A percentile compares a stretch with the other conserved stretches of the same genome.
These are phyloP conservation scores for Yarrowia keelungensis DNA, from an alignment of 805 yeast genomes.

Conservation along the genomic window DNA sequence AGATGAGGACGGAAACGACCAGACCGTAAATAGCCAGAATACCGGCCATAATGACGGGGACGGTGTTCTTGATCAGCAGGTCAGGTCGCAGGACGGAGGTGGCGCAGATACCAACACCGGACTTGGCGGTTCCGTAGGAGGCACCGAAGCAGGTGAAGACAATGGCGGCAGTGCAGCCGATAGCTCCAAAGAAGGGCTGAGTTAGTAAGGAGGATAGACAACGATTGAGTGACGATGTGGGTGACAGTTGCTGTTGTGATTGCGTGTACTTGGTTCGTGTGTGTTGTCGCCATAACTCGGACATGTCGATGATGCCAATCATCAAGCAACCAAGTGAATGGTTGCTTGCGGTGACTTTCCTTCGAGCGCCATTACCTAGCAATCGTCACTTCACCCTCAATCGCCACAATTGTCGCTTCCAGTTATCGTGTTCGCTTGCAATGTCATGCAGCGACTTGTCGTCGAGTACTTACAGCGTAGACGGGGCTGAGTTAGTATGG, in stretches of 20 bases:
- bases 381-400: background rate
- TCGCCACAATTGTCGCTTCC: slow-evolving; percentile 7
- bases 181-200: slow-evolving; percentile 97
- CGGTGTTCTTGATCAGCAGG: slow-evolving; percentile 87
- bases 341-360: background rate
- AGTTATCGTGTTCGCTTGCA: slow-evolving; percentile 4
- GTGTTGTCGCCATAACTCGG: background rate
- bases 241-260: background rate
- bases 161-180: slow-evolving; percentile 99
- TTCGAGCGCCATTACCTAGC: no score
- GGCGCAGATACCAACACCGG: slow-evolving; percentile 99
- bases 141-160: slow-evolving; percentile 98
- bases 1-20: slow-evolving; percentile 93
- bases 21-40: slow-evolving; percentile 97
- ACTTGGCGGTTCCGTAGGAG: slow-evolving; percentile 98
- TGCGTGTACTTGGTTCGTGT: background rate
- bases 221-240: background rate
- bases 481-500: slow-evolving; percentile 60
- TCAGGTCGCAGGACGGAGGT: slow-evolving; percentile 98
- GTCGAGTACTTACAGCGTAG: slow-evolving; percentile 60
- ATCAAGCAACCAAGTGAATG: background rate
- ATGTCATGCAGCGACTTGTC: slow-evolving; percentile 34
- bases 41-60: slow-evolving; percentile 99
- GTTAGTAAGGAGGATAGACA: slow-evolving; percentile 39
- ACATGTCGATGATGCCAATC: background rate